Conservation (phyloP, 176 grass and related monocot genomes). For the Bromus sterilis region DNA sequence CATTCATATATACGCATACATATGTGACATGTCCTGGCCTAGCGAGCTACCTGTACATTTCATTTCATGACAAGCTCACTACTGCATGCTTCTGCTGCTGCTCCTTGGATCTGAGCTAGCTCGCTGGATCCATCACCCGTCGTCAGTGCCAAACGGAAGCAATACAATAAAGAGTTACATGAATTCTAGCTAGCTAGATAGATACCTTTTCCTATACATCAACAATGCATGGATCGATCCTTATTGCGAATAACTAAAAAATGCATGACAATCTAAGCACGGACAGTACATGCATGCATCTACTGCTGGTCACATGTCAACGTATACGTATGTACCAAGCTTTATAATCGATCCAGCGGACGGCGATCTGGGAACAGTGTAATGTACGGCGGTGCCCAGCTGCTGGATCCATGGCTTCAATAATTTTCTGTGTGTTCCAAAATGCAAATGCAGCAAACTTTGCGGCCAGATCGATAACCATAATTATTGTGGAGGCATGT, state of each 20-base stretch:
- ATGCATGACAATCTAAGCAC: neutral
- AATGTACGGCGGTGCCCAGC: conserved; percentile 6
- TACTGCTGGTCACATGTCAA: conserved; percentile 2
- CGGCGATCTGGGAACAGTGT: conserved; percentile 21
- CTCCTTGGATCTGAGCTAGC: conserved; percentile 7
- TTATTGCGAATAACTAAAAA: neutral
- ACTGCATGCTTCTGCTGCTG: conserved; percentile 2
- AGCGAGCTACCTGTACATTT: neutral
- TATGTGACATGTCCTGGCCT: conserved; percentile 25
- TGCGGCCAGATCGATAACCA: neutral
- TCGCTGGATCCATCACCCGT: neutral
- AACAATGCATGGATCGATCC: neutral
- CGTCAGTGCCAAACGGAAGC: neutral
- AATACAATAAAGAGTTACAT: neutral
- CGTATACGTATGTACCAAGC: neutral
- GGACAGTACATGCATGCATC: neutral
- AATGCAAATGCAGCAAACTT: neutral
- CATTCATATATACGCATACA: neutral
- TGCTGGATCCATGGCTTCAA: neutral
- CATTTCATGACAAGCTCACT: conserved; percentile 15
- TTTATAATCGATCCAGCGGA: conserved; percentile 4
- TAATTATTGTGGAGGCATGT: conserved; percentile 19
- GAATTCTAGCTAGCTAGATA: neutral
- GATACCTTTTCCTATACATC: neutral
- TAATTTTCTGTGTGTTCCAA: neutral